Evolutionary conservation across 768 basidiomycete genomes (phyloP).

Genomic region (Dendrothele bispora): DNA sequence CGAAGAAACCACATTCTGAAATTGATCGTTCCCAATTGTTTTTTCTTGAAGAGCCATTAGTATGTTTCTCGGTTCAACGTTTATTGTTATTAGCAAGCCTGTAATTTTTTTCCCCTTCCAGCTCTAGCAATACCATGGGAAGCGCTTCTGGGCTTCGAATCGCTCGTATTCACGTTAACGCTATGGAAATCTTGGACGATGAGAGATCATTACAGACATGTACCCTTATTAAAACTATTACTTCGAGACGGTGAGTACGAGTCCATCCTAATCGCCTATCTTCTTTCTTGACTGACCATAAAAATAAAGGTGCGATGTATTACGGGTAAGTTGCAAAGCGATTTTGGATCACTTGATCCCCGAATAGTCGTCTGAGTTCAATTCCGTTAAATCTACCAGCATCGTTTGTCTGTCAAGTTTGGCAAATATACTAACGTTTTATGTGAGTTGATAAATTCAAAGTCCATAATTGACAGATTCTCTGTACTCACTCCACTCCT

Average conservation of each 20-base stretch:
- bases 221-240: no score
- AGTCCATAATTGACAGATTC: no score
- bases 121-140: constrained; percentile 23
- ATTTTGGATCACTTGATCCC: no score
- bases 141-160: constrained; percentile 49
- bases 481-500: no score
- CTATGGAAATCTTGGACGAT: constrained; percentile 45
- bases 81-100: not conserved
- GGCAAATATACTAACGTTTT: constrained; percentile 45
- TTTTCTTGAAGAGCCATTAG: not conserved
- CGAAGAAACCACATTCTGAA: no score
- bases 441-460: no score
- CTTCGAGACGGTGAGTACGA: no score
- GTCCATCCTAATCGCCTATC: no score
- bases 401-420: constrained; percentile 52
- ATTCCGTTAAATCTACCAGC: constrained; percentile 27
- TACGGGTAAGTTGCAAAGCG: constrained; percentile 42
- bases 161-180: constrained; percentile 46
- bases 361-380: not conserved
- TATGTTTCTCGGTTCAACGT: not conserved
- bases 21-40: not conserved
- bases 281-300: no score
- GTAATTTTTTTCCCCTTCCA: not conserved
- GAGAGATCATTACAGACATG: no score
- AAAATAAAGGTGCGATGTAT: constrained; percentile 55